Evolutionary conservation across 805 yeast genomes (phyloP), one percentile per base, ranked within the genome.

Genomic region (Ogataea trehaloabstinens): DNA sequence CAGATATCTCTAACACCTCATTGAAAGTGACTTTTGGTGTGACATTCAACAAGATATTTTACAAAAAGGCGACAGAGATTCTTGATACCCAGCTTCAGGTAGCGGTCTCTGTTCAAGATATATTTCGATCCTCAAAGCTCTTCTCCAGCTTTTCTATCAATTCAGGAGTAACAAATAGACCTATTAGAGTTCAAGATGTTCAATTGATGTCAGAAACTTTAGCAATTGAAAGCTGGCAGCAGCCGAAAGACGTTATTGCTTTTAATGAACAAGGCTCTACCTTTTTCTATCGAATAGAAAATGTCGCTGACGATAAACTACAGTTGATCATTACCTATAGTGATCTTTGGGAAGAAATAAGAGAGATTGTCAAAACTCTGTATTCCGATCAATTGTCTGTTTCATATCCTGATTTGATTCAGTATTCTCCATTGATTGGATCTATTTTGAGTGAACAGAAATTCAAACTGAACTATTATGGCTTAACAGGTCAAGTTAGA

Each of bases 41-140:
- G 5, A 27, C 29, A 21, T 57, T 37, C 38, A 56, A 31, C 39
- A 52, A 41, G 36, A 49, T 35, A 15, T 55, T 34, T 46, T 52
- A 51, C 0, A 52, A 49, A 21, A 19, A 18, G 1, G 11, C 44
- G n/a, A 38, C 44, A 6, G 49, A 53, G 21, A 49, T 52, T 2
- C 42, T 83, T 5, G 81, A 82, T 42, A 74, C 80, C 5, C 60
- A 75, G 1, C 64, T 86, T 27, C 68, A 75, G 4, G 63, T 85
- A 6, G 81, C 88, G 0, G 93, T 85, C 1, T 79, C 87, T 2
- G 95, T 85, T 2, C 91, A 85, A 51, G 95, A 87, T 56, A 78
- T 81, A 8, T 85, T 85, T 65, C 75, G 78, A 46, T 58, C 73
- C 3, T 57, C 72, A 13, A 62, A 68, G 20, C 61, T 86, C 1